phyloP scores from a whole-genome alignment of 139 green algal genomes.

The Chloropicon primus region DNA sequence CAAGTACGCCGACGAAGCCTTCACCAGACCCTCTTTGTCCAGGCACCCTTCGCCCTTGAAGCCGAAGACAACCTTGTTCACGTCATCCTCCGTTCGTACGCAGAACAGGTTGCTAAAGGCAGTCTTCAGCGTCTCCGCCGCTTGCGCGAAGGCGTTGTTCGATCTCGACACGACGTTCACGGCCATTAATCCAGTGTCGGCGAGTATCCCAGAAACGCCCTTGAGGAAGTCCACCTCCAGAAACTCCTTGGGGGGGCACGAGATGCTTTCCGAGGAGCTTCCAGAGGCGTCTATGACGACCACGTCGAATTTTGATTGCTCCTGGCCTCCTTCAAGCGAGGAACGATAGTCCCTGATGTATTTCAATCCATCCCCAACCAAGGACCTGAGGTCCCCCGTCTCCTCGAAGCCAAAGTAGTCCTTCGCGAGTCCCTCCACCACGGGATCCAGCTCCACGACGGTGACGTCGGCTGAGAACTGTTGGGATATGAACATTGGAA shows the following conservation, averaged over 20 bases:
- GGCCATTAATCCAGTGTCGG: neutral
- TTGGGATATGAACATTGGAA: constrained; percentile 33
- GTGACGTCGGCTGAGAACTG: constrained; percentile 17
- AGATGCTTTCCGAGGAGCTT: constrained; percentile 24
- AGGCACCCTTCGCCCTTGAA: neutral
- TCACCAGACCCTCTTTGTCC: neutral
- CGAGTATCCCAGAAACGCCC: too few relatives aligned
- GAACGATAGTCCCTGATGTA: too few relatives aligned
- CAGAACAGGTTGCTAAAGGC: neutral
- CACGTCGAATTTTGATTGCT: constrained; percentile 9
- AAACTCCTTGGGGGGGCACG: constrained; percentile 29
- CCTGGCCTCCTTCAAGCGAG: too few relatives aligned
- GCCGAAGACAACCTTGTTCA: neutral
- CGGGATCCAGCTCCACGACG: constrained; percentile 35
- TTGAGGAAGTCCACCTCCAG: constrained; percentile 21
- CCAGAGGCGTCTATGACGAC: constrained; percentile 33
- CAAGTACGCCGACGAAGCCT: neutral
- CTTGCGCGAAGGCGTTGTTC: neutral
- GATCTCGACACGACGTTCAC: neutral
- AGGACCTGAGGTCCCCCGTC: constrained; percentile 1
- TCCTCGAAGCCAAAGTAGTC: constrained; percentile 35
- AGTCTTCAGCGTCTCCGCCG: neutral
- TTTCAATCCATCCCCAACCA: constrained; percentile 11
- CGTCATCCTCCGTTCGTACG: neutral
- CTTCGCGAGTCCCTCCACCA: constrained; percentile 28